Conservation (phyloP, 2,329 filamentous ascomycete species). For the Neurospora sp. region DNA sequence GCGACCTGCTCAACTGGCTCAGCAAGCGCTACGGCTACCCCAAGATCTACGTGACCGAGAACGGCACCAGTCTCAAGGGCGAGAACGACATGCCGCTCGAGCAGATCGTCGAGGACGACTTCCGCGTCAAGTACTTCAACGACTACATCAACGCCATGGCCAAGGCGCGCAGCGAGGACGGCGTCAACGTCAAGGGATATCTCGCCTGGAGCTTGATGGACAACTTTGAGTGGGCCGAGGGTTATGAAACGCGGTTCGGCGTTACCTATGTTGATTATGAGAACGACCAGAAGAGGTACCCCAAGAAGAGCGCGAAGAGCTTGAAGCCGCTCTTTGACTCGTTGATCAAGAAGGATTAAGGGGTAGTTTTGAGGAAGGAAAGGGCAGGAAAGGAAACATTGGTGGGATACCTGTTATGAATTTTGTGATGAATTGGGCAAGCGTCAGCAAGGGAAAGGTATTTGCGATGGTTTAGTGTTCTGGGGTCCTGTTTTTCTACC, state of each 20-base stretch:
- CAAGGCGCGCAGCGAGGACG: constrained; percentile 57
- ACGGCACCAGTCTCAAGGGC: constrained; percentile 73
- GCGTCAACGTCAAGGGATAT: constrained; percentile 71
- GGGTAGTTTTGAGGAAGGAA: background rate
- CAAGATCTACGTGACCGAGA: constrained; percentile 81
- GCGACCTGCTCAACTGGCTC: constrained; percentile 66
- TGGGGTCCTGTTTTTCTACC: background rate
- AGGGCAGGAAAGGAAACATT: background rate
- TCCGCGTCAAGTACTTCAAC: constrained; percentile 69
- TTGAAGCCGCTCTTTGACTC: constrained; percentile 62
- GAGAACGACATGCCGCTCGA: constrained; percentile 67
- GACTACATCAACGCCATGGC: constrained; percentile 70
- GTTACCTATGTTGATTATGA: constrained; percentile 77
- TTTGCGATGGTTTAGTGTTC: background rate
- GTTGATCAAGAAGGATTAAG: constrained; percentile 53
- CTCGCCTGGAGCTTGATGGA: constrained; percentile 85
- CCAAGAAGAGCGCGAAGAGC: constrained; percentile 73
- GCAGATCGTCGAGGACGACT: constrained; percentile 69
- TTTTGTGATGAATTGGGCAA: background rate
- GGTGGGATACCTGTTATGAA: background rate
- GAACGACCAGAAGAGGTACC: constrained; percentile 65
- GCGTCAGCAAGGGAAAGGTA: background rate
- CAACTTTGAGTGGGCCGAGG: constrained; percentile 90
- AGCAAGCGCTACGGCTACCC: constrained; percentile 66
- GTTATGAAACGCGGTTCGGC: constrained; percentile 78